Evolutionary conservation across 768 basidiomycete genomes (phyloP).

Genomic region (Hygrocybe punicea): DNA sequence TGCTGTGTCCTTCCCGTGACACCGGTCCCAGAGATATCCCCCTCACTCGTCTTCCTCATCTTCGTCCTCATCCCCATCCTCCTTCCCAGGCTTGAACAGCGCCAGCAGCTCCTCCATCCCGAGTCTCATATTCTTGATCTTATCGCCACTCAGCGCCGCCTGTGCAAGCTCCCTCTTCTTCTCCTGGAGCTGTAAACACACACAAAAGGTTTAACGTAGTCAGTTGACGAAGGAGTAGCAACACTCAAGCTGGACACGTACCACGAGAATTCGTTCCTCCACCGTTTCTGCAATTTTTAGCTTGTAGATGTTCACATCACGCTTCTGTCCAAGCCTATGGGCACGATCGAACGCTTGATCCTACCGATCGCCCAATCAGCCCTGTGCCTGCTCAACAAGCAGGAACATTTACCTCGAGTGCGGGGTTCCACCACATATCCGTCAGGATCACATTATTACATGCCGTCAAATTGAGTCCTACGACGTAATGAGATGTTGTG

Average conservation of each 20-base stretch:
- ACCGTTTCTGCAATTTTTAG: constrained; percentile 84
- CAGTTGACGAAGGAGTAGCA: no score
- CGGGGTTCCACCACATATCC: constrained; percentile 96
- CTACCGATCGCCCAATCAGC: constrained; percentile 29
- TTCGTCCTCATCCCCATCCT: constrained; percentile 58
- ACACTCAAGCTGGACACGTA: no score
- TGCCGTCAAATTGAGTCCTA: constrained; percentile 84
- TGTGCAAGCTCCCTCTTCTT: constrained; percentile 80
- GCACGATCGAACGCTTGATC: constrained; percentile 94
- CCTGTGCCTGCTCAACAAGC: not conserved
- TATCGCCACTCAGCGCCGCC: constrained; percentile 85
- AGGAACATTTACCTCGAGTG: constrained; percentile 57
- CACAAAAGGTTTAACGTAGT: not conserved
- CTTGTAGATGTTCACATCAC: constrained; percentile 85
- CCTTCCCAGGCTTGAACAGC: constrained; percentile 60
- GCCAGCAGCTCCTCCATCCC: constrained; percentile 83
- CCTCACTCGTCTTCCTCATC: not conserved
- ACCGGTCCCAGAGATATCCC: no score
- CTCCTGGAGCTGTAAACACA: constrained; percentile 81
- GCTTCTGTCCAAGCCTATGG: constrained; percentile 85
- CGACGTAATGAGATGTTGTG: constrained; percentile 6
- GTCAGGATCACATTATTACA: constrained; percentile 94
- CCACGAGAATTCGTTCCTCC: constrained; percentile 79
- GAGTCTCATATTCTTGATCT: constrained; percentile 79
- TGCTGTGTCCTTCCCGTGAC: no score